Percentiles rank a stretch among this genome's conserved stretches.
These are phyloP conservation scores for Trichosporon ovoides DNA, from an alignment of 1,284 basidiomycete genomes.

Conservation along the genomic window DNA sequence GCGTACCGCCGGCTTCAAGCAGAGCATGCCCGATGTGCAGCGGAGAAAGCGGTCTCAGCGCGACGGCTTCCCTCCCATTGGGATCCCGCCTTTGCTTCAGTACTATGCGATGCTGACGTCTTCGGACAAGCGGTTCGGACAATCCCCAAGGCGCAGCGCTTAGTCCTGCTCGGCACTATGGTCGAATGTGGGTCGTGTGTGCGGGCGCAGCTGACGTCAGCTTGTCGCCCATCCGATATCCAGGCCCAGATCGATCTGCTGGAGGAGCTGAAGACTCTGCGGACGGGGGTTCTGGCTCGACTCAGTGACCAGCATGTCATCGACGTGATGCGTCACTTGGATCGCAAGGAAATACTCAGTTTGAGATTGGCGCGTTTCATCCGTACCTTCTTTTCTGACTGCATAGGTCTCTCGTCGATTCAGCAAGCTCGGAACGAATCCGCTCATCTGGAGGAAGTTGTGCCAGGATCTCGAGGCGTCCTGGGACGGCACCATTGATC, in stretches of 20 bases:
- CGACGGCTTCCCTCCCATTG: neutral
- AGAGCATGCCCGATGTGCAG: slow-evolving; percentile 26
- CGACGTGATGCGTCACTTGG: slow-evolving; percentile 61
- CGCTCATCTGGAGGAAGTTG: slow-evolving; percentile 62
- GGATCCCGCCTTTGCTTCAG: slow-evolving; percentile 2
- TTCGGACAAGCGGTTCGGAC: slow-evolving; percentile 18
- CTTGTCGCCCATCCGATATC: slow-evolving; percentile 40
- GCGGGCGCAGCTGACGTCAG: slow-evolving; percentile 17
- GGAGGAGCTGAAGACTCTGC: slow-evolving; percentile 70
- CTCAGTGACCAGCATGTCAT: slow-evolving; percentile 64
- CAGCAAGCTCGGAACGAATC: slow-evolving; percentile 62
- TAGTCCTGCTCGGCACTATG: slow-evolving; percentile 24
- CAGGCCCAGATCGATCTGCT: slow-evolving; percentile 67
- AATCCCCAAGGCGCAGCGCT: slow-evolving; percentile 26
- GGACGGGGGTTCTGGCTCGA: slow-evolving; percentile 71
- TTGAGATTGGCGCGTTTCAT: slow-evolving; percentile 48
- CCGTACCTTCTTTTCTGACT: neutral
- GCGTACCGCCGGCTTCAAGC: slow-evolving; percentile 21
- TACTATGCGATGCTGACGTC: slow-evolving; percentile 13
- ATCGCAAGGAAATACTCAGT: slow-evolving; percentile 60
- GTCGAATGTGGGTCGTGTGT: slow-evolving; percentile 27
- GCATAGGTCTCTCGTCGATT: slow-evolving; percentile 68
- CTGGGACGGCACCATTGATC: slow-evolving; percentile 23
- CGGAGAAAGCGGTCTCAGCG: slow-evolving; percentile 6
- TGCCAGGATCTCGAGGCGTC: slow-evolving; percentile 31